Percentiles rank a stretch among this genome's conserved stretches.
Evolutionary conservation across 2,329 filamentous ascomycete genomes (phyloP).

Genomic region (Lasiodiplodia sp.): DNA sequence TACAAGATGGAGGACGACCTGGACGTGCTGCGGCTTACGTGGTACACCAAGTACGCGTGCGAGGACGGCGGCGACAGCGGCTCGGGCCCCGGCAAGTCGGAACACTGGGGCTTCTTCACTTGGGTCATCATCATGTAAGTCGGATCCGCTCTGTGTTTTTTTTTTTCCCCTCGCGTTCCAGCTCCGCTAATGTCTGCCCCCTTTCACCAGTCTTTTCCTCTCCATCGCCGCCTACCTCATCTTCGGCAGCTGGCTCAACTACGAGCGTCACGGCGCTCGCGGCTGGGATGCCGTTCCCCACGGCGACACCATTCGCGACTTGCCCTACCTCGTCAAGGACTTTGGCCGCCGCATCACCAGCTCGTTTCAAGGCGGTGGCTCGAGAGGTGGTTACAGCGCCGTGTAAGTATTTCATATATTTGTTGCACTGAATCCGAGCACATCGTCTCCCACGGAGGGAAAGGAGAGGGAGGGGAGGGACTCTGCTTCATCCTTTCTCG

Average conservation of each 20-base stretch:
- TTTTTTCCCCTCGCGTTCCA: not conserved
- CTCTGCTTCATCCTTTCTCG: not conserved
- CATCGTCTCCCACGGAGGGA: not conserved
- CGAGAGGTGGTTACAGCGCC: constrained; percentile 91
- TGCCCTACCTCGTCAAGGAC: constrained; percentile 92
- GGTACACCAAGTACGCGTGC: constrained; percentile 89
- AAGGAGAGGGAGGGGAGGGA: too few relatives aligned
- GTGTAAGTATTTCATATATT: constrained; percentile 64
- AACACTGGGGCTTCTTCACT: constrained; percentile 93
- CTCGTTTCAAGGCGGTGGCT: constrained; percentile 82
- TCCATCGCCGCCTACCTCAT: constrained; percentile 88
- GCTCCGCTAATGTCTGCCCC: not conserved
- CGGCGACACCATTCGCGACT: constrained; percentile 87
- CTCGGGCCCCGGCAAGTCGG: constrained; percentile 51
- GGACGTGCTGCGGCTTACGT: constrained; percentile 76
- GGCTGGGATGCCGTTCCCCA: constrained; percentile 96
- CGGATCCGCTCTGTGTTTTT: not conserved
- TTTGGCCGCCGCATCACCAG: constrained; percentile 81
- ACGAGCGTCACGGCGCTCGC: constrained; percentile 92
- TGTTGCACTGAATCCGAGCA: not conserved
- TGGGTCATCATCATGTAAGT: constrained; percentile 94
- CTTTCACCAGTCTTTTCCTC: constrained; percentile 75
- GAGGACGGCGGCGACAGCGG: constrained; percentile 53
- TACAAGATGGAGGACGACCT: constrained; percentile 69
- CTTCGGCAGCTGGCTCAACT: constrained; percentile 98